Percentiles rank a stretch among this genome's conserved stretches.
phyloP scores from a whole-genome alignment of 805 yeast genomes.

The Schwanniomyces polymorphus region DNA sequence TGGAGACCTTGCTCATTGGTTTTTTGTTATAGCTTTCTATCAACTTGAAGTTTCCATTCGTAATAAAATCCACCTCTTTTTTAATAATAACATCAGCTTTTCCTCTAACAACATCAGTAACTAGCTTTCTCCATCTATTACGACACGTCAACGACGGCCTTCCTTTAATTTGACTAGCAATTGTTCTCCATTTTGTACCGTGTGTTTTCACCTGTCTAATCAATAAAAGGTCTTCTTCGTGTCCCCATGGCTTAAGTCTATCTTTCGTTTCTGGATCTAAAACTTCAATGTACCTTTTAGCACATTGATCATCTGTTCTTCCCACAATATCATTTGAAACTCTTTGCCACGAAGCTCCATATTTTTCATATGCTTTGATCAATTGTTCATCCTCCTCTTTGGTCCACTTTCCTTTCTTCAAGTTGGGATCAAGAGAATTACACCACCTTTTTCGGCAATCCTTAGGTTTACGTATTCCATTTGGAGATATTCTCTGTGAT shows the following conservation, averaged over 20 bases:
- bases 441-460: constrained; percentile 90
- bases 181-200: constrained; percentile 90
- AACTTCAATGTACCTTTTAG: constrained; percentile 86
- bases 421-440: constrained; percentile 77
- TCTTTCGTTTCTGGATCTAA: constrained; percentile 79
- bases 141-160: constrained; percentile 89
- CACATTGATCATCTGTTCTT: constrained; percentile 93
- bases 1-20: background rate
- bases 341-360: constrained; percentile 85
- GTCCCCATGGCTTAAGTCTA: constrained; percentile 75
- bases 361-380: constrained; percentile 58
- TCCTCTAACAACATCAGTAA: constrained; percentile 71
- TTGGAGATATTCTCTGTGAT: constrained; percentile 40
- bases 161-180: constrained; percentile 67
- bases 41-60: constrained; percentile 18
- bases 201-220: constrained; percentile 65
- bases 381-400: constrained; percentile 70
- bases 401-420: constrained; percentile 88
- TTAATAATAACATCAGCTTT: constrained; percentile 56
- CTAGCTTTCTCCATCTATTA: constrained; percentile 87
- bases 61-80: constrained; percentile 57
- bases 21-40: constrained; percentile 1
- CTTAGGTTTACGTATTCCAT: constrained; percentile 61
- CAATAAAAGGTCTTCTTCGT: constrained; percentile 71
- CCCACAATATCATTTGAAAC: constrained; percentile 77